Conservation (phyloP, 116 monocot genomes). For the Papilionanthe hybrid region DNA sequence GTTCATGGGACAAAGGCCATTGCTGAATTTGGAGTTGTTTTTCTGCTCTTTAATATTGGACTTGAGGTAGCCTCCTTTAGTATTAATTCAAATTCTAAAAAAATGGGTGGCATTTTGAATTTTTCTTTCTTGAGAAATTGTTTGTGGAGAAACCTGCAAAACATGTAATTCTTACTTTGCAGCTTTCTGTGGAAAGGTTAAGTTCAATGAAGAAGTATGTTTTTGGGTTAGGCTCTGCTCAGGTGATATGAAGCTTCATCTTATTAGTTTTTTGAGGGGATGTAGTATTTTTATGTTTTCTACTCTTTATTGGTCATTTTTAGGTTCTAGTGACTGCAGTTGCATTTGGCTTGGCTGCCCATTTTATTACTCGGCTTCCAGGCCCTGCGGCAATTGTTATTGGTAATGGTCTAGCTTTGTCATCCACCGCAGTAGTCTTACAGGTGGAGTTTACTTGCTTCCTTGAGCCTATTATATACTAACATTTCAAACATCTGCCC, state of each 20-base stretch:
- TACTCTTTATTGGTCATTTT: constrained; percentile 10
- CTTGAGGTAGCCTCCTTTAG: constrained; percentile 62
- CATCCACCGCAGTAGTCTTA: constrained; percentile 90
- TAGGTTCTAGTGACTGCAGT: constrained; percentile 82
- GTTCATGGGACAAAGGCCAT: constrained; percentile 97
- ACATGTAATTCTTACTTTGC: constrained; percentile 17
- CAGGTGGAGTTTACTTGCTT: constrained; percentile 45
- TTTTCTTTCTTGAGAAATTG: constrained; percentile 5
- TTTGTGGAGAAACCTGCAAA: constrained; percentile 15
- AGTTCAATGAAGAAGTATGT: constrained; percentile 99
- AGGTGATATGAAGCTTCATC: constrained; percentile 37
- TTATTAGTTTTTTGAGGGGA: constrained; percentile 1
- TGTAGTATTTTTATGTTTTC: constrained; percentile 3
- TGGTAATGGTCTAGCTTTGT: constrained; percentile 92
- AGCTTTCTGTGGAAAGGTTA: constrained; percentile 96
- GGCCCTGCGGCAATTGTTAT: constrained; percentile 93
- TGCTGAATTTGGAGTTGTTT: constrained; percentile 99
- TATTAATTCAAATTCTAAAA: background rate
- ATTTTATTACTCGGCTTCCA: constrained; percentile 47
- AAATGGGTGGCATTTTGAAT: background rate
- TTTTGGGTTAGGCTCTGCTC: constrained; percentile 90
- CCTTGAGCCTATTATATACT: background rate
- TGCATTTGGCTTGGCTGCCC: constrained; percentile 67
- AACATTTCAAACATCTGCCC: background rate
- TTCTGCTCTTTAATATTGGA: constrained; percentile 95